phyloP scores from a whole-genome alignment of 2,329 filamentous ascomycete genomes.

The Fusarium sp. region DNA sequence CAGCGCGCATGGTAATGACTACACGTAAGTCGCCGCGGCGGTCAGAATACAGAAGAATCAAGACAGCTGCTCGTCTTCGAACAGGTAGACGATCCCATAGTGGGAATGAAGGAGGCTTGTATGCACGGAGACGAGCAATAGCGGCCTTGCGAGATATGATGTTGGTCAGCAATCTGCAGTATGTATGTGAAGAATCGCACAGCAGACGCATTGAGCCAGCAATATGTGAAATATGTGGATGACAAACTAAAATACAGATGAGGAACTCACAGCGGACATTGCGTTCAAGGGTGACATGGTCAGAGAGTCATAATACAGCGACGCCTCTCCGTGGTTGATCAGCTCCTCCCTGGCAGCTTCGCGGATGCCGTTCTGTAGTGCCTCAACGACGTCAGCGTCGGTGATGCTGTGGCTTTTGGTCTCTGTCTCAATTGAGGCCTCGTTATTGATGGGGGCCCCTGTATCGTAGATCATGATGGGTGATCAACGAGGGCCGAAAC shows the following conservation, averaged over 20 bases:
- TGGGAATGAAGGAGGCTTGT: slow-evolving; percentile 70
- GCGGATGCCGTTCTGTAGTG: slow-evolving; percentile 39
- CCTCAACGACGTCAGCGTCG: slow-evolving; percentile 47
- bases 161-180: slow-evolving; percentile 27
- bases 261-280: slow-evolving; percentile 64
- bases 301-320: slow-evolving; percentile 68
- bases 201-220: slow-evolving; percentile 30
- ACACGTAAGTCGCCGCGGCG: slow-evolving; percentile 80
- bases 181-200: slow-evolving; percentile 9
- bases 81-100: slow-evolving; percentile 72
- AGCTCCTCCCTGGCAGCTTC: slow-evolving; percentile 35
- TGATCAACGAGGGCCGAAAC: slow-evolving; percentile 23
- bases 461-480: slow-evolving; percentile 37
- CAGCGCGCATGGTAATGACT: slow-evolving; percentile 76
- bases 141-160: slow-evolving; percentile 60
- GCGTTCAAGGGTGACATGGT: slow-evolving; percentile 69
- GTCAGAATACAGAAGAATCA: slow-evolving; percentile 91
- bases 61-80: slow-evolving; percentile 82
- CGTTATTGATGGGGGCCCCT: slow-evolving; percentile 20
- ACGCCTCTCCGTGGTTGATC: slow-evolving; percentile 53
- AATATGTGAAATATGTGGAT: background rate
- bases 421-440: slow-evolving; percentile 20
- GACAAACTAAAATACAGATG: background rate
- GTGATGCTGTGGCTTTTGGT: slow-evolving; percentile 39
- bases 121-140: slow-evolving; percentile 70